Evolutionary conservation across 768 basidiomycete species (phyloP), one percentile per base, ranked within the genome.

Genomic region (Daedalea quercina): DNA sequence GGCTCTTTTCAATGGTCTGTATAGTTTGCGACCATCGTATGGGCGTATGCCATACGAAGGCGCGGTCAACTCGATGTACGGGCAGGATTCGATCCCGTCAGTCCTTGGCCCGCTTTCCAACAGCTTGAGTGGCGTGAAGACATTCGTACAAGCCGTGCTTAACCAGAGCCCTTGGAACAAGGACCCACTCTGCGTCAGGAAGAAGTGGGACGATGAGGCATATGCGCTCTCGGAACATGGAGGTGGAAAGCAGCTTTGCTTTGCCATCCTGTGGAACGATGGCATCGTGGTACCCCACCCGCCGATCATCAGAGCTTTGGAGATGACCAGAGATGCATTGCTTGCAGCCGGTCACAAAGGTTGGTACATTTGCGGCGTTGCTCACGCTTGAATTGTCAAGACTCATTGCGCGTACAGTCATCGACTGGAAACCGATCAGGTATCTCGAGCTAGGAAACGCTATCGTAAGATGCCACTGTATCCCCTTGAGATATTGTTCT

Each of bases 21-120:
- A 88, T 61, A 84, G 81, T 3, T 68, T 92, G 33, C 55, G 81
- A 3, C 85, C 85, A 0, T 85, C 83, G 8, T 84, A 73, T 54
- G 71, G 77, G 23, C 78, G 89, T n/a, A 63, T 90, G 2, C 90
- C 89, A 0, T 88, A 83, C 57, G 69, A 73, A 15, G 85, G 85
- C 17, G 76, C 77, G 9, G 69, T 74, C 2, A 88, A 85, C 62
- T 79, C 81, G 1, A 57, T 82, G n/a, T 77, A 82, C 62, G 90
- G 90, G 9, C 80, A 85, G 61, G 87, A 90, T 49, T 80, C 57
- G 2, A 47, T 58, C 44, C 59, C 63, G 9, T 69, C 70, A 1
- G 67, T 70, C 6, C 62, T 73, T 17, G 74, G 74, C 1, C 74
- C 74, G 1, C 57, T 74, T 46, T 57, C 67, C 1, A 53, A 35